Evolutionary conservation across 345 rosid genomes (phyloP).

Genomic region (Boechera retrofracta): DNA sequence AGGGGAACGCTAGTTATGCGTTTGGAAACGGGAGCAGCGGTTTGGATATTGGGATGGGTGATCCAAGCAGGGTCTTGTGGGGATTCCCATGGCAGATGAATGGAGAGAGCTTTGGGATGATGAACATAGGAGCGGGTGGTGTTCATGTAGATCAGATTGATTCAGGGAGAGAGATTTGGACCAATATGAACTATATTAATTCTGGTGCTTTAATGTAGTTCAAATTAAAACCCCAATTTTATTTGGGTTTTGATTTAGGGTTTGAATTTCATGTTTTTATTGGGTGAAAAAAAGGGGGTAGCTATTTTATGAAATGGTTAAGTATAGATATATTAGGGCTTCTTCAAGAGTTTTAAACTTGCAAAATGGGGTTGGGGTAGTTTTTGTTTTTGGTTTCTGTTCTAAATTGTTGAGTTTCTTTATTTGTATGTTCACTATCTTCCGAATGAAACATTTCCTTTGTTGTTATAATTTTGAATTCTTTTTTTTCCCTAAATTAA

Average conservation of each 20-base stretch:
- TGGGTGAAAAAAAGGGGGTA: neutral
- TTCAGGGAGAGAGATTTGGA: constrained; percentile 62
- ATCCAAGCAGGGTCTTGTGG: constrained; percentile 55
- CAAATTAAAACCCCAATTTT: constrained; percentile 32
- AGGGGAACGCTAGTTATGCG: constrained; percentile 30
- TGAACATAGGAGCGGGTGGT: constrained; percentile 44
- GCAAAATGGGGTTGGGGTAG: constrained; percentile 31
- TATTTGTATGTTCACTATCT: constrained; percentile 34
- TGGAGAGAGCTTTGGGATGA: constrained; percentile 52
- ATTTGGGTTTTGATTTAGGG: constrained; percentile 44
- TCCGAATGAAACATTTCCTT: constrained; percentile 26
- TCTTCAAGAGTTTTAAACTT: constrained; percentile 37
- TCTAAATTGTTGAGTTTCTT: constrained; percentile 30
- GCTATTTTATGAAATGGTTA: constrained; percentile 20
- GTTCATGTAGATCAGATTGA: constrained; percentile 49
- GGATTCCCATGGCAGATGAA: constrained; percentile 80
- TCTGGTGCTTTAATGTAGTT: constrained; percentile 51
- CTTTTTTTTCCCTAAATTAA: too few relatives aligned
- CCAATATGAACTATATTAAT: constrained; percentile 52
- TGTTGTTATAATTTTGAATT: neutral
- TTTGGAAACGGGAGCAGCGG: constrained; percentile 48
- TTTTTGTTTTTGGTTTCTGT: neutral
- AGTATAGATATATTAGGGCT: constrained; percentile 33
- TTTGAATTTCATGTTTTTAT: constrained; percentile 16
- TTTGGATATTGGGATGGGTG: constrained; percentile 46